Percentiles rank a stretch among this genome's conserved stretches.
Evolutionary conservation across 768 basidiomycete species (phyloP).

Genomic region (Artomyces pyxidatus): DNA sequence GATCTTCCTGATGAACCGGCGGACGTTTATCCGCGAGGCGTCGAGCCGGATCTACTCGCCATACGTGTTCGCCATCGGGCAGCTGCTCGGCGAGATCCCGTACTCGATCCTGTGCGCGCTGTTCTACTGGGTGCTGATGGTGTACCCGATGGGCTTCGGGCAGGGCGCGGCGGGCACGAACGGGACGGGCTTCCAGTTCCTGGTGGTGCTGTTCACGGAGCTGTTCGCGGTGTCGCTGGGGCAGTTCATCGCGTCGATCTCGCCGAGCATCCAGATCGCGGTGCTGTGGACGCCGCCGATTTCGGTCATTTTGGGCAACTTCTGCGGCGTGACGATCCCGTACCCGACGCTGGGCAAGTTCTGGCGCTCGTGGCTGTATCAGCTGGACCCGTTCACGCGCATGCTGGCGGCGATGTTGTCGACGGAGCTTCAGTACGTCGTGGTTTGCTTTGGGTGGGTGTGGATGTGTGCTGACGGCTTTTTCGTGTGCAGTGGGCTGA

Average conservation of each 20-base stretch:
- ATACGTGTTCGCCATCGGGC: constrained; percentile 76
- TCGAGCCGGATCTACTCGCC: constrained; percentile 85
- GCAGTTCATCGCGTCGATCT: constrained; percentile 66
- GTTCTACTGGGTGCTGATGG: constrained; percentile 75
- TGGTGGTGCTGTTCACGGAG: constrained; percentile 66
- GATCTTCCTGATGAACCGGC: constrained; percentile 67
- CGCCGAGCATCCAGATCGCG: constrained; percentile 63
- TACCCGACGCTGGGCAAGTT: constrained; percentile 57
- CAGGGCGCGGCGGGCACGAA: constrained; percentile 51
- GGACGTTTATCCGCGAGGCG: constrained; percentile 37
- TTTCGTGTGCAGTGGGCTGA: constrained; percentile 41
- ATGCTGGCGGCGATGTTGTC: constrained; percentile 68
- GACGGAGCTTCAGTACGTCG: constrained; percentile 59
- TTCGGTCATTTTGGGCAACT: constrained; percentile 51
- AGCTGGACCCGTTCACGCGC: constrained; percentile 66
- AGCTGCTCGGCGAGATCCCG: constrained; percentile 77
- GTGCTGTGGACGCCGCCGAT: constrained; percentile 77
- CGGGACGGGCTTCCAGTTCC: constrained; percentile 67
- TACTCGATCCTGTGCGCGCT: constrained; percentile 64
- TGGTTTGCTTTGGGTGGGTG: background rate
- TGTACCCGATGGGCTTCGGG: constrained; percentile 65
- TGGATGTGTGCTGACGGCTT: background rate
- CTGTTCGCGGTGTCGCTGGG: constrained; percentile 67
- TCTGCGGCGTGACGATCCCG: constrained; percentile 79
- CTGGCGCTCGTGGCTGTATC: constrained; percentile 77